These are phyloP conservation scores for Serendipita sp. DNA, from an alignment of 1,284 basidiomycete species.

Conservation along the genomic window DNA sequence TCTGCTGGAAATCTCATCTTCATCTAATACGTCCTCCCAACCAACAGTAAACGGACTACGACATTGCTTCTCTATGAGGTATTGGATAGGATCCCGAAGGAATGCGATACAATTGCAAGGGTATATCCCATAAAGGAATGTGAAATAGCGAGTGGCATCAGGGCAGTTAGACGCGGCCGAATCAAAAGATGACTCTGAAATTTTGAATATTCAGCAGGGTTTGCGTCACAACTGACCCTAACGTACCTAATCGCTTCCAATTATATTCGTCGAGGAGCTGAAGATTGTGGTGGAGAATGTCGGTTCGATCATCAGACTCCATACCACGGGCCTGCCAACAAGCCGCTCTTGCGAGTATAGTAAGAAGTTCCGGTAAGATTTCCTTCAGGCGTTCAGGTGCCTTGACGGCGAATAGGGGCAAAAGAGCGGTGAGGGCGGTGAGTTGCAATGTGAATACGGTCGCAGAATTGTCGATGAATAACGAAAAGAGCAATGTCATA, in stretches of 20 bases:
- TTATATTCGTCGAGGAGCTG: slow-evolving; percentile 36
- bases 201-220: not conserved
- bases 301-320: slow-evolving; percentile 24
- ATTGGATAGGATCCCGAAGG: slow-evolving; percentile 48
- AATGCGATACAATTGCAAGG: slow-evolving; percentile 73
- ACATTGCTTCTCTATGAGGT: slow-evolving; percentile 36
- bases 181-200: slow-evolving; percentile 35
- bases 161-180: slow-evolving; percentile 36
- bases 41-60: slow-evolving; percentile 41
- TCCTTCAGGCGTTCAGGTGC: slow-evolving; percentile 38
- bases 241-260: slow-evolving; percentile 41
- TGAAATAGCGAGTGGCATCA: slow-evolving; percentile 50
- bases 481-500: slow-evolving; percentile 41
- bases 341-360: slow-evolving; percentile 49
- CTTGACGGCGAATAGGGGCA: slow-evolving; percentile 57
- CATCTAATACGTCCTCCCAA: slow-evolving; percentile 57
- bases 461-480: slow-evolving; percentile 58
- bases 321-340: slow-evolving; percentile 45
- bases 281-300: slow-evolving; percentile 20
- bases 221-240: not conserved
- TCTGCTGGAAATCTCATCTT: slow-evolving; percentile 45
- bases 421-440: slow-evolving; percentile 47
- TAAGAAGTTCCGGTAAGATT: slow-evolving; percentile 46
- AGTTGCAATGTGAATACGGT: slow-evolving; percentile 49
- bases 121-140: slow-evolving; percentile 74